Evolutionary conservation across 176 grass and related monocot genomes (phyloP).

Genomic region (Saccharum spontaneum): DNA sequence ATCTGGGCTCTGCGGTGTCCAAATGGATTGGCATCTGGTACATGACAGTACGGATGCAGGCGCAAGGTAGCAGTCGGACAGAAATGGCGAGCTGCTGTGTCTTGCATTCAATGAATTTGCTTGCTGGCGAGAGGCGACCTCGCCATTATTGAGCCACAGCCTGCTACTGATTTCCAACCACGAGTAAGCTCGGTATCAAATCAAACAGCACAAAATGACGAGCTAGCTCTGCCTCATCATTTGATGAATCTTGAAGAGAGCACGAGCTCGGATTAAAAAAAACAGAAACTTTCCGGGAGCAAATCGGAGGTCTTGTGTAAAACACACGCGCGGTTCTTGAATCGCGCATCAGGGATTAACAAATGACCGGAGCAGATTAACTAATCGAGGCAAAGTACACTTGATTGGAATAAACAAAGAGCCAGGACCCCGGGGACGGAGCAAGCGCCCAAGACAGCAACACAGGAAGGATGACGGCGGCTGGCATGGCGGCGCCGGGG

Average conservation of each 20-base stretch:
- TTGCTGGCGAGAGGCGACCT: not conserved
- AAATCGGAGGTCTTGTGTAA: conserved; percentile 3
- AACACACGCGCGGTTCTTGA: conserved; percentile 27
- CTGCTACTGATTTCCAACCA: too few relatives aligned
- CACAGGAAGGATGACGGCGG: not conserved
- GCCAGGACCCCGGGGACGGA: not conserved
- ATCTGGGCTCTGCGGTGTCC: not conserved
- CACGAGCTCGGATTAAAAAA: conserved; percentile 31
- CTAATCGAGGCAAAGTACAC: conserved; percentile 45
- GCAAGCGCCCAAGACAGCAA: not conserved
- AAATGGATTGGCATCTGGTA: conserved; percentile 6
- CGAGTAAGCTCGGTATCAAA: not conserved
- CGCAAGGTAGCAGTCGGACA: not conserved
- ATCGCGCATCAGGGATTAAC: conserved; percentile 38
- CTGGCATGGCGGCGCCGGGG: not conserved
- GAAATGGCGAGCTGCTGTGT: conserved; percentile 15
- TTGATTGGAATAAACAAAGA: conserved; percentile 52
- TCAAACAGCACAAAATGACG: not conserved
- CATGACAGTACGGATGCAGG: not conserved
- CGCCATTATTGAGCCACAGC: conserved; percentile 11
- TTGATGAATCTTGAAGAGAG: not conserved
- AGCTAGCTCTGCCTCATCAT: not conserved
- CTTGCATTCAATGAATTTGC: conserved; percentile 12
- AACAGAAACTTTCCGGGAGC: conserved; percentile 9
- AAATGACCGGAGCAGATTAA: conserved; percentile 43